These are phyloP conservation scores for Saxophila tyrrhenica DNA, from an alignment of 495 filamentous ascomycete species.

Conservation along the genomic window DNA sequence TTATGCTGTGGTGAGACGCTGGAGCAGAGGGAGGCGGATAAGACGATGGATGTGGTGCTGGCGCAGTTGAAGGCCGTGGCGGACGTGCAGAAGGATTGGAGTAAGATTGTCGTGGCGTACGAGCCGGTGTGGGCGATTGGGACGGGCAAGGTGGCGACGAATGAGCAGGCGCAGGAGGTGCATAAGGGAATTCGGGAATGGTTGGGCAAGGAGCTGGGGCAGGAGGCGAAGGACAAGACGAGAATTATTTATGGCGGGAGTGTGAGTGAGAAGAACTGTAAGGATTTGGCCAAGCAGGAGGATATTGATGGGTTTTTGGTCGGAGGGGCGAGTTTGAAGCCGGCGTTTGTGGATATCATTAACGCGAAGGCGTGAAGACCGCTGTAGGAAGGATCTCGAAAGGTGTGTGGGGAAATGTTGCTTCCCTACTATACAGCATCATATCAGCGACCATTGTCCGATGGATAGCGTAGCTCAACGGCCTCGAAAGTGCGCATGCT, in stretches of 20 bases:
- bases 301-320: slow-evolving; percentile 99
- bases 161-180: slow-evolving; percentile 88
- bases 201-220: slow-evolving; percentile 62
- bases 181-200: slow-evolving; percentile 86
- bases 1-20: slow-evolving; percentile 93
- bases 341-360: slow-evolving; percentile 42
- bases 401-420: too few species aligned
- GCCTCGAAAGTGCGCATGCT: too few species aligned
- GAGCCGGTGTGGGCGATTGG: slow-evolving; percentile 99
- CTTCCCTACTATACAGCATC: too few species aligned
- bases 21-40: slow-evolving; percentile 76
- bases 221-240: slow-evolving; percentile 61
- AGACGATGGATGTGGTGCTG: slow-evolving; percentile 86
- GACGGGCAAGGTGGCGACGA: slow-evolving; percentile 92
- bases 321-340: slow-evolving; percentile 95
- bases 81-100: slow-evolving; percentile 64
- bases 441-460: too few species aligned
- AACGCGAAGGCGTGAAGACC: slow-evolving; percentile 14
- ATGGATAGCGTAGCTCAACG: too few species aligned
- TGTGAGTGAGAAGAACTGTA: slow-evolving; percentile 96
- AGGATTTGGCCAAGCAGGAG: slow-evolving; percentile 74
- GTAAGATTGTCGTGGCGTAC: slow-evolving; percentile 90
- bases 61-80: slow-evolving; percentile 36
- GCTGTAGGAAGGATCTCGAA: background rate
- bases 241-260: slow-evolving; percentile 92